Conservation (phyloP, 352 stramenopile genomes). For the Globisporangium apiculatum region DNA sequence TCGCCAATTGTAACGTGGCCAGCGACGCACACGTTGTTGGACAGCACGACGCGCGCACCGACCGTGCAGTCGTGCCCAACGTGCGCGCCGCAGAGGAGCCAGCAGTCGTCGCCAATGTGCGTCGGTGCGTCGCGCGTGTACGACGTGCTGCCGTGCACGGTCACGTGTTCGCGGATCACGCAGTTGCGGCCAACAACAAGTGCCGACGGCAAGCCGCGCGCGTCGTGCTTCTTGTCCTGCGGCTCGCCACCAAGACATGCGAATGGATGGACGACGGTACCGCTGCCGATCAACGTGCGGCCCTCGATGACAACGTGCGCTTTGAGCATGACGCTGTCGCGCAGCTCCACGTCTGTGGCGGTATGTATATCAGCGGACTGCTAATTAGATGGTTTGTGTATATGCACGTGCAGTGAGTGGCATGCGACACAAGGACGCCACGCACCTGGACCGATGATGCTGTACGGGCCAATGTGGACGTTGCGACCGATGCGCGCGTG, state of each 20-base stretch:
- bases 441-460: conserved; percentile 53
- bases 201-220: conserved; percentile 6
- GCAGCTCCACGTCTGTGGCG: conserved; percentile 48
- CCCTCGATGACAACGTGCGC: conserved; percentile 75
- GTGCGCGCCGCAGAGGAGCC: conserved; percentile 69
- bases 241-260: conserved; percentile 65
- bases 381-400: background rate
- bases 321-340: conserved; percentile 54
- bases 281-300: conserved; percentile 41
- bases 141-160: conserved; percentile 72
- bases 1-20: conserved; percentile 73
- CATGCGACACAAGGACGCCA: background rate
- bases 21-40: conserved; percentile 78
- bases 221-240: conserved; percentile 69
- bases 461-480: conserved; percentile 70
- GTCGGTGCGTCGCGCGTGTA: conserved; percentile 47
- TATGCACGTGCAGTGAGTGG: background rate
- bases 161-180: conserved; percentile 79
- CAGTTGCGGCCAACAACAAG: conserved; percentile 60
- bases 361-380: background rate
- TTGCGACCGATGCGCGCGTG: conserved; percentile 42
- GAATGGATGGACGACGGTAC: conserved; percentile 64
- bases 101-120: conserved; percentile 66
- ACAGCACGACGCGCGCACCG: conserved; percentile 62
- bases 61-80: conserved; percentile 66